Evolutionary conservation across 805 yeast species (phyloP).

Genomic region (Soucietia sequanensis): DNA sequence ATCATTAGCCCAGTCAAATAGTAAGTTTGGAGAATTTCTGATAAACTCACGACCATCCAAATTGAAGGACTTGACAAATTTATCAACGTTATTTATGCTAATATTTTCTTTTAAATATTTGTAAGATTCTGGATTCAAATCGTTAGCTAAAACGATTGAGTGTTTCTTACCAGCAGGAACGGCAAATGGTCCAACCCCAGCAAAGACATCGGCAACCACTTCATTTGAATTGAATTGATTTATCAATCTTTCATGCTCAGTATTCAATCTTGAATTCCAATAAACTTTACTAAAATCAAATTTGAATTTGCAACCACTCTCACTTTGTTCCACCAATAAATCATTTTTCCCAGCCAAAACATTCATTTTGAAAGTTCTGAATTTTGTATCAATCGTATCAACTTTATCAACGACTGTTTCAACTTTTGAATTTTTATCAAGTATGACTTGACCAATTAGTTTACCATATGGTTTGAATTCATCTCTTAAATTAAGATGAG

Average conservation of each 20-base stretch:
- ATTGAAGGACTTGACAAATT: conserved; percentile 62
- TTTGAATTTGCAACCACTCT: conserved; percentile 78
- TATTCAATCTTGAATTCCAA: conserved; percentile 94
- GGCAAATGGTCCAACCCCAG: conserved; percentile 98
- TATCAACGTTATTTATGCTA: conserved; percentile 55
- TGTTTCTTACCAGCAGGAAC: conserved; percentile 90
- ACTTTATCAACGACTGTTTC: conserved; percentile 90
- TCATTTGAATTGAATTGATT: conserved; percentile 58
- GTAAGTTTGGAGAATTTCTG: conserved; percentile 49
- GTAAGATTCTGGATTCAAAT: conserved; percentile 84
- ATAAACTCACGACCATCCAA: conserved; percentile 86
- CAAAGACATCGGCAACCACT: conserved; percentile 92
- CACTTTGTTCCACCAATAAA: conserved; percentile 79
- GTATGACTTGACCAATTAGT: conserved; percentile 83
- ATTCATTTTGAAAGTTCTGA: conserved; percentile 91
- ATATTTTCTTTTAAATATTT: conserved; percentile 69
- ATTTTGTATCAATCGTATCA: conserved; percentile 81
- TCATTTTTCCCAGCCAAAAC: conserved; percentile 83
- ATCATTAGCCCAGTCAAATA: conserved; percentile 45
- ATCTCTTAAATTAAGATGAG: conserved; percentile 82
- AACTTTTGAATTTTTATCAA: conserved; percentile 82
- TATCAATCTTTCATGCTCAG: conserved; percentile 88
- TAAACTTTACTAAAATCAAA: conserved; percentile 93
- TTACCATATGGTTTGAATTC: conserved; percentile 80
- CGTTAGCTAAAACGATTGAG: conserved; percentile 84